Evolutionary conservation across 768 basidiomycete genomes (phyloP), one percentile per base, ranked within the genome.

Genomic region (Ramaria sp.): DNA sequence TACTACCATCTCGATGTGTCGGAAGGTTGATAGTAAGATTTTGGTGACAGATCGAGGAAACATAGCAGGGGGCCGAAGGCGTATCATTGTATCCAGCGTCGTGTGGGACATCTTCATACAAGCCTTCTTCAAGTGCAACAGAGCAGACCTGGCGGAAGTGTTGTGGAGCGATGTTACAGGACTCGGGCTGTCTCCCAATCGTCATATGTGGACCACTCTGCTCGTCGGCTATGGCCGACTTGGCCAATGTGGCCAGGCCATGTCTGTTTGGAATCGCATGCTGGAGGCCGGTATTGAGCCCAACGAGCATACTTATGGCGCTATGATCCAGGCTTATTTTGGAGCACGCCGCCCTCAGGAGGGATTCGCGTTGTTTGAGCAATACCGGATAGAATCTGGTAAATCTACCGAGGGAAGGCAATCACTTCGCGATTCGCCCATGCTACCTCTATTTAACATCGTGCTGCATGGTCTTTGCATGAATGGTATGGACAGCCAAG

Each of bases 141-240:
- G 77, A 31, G 71, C 72, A 43, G 82, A 85, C 52, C 68, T 83
- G 20, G 88, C 83, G 3, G 77, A 76, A 45, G 69, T 71, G 22
- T 64, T 90, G 5, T 91, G 90, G 90, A 72, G 78, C 37, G 87
- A 89, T 65, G 78, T 88, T 71, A 53, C 70, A 17, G 62, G 67
- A 38, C 69, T 75, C 20, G 75, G 75, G 0, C 66, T 85, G 38
- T 67, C 58, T 38, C 82, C 83, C n/a, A 76, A 76, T 1, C 68
- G 78, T 9, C 69, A 74, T 27, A 77, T 81, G 50, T 92, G 90
- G 89, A 88, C 79, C 10, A 79, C 82, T 15, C 74, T 90, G 45
- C 70, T 93, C 38, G 78, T 83, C 48, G 79, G 81, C 7, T 83
- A 84, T 61, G 77, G 74, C 33, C 46, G 55, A 19, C 70, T 75